Conservation (phyloP, 768 basidiomycete species). For the Mycena amicta region DNA sequence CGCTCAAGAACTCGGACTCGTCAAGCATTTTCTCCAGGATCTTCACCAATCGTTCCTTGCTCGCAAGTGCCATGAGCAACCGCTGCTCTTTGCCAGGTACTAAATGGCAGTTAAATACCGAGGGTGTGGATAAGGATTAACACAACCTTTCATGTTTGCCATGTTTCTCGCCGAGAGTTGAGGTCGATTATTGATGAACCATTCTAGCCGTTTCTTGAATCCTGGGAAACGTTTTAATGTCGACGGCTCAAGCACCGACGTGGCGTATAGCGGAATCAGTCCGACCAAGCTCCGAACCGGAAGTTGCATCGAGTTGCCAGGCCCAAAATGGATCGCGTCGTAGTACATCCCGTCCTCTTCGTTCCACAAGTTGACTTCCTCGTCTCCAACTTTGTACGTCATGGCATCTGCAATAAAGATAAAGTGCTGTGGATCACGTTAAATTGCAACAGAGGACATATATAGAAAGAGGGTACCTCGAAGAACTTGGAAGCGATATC, state of each 20-base stretch:
- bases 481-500: conserved; percentile 99
- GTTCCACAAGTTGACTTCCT: conserved; percentile 88
- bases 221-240: conserved; percentile 91
- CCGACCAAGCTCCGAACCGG: conserved; percentile 95
- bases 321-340: conserved; percentile 90
- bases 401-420: conserved; percentile 98
- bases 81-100: conserved; percentile 80
- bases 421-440: conserved; percentile 68
- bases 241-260: conserved; percentile 88
- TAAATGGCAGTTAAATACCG: conserved; percentile 16
- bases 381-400: conserved; percentile 84
- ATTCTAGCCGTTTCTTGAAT: conserved; percentile 98
- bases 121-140: not conserved
- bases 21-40: conserved; percentile 97
- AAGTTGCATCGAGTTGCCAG: conserved; percentile 82
- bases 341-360: conserved; percentile 84
- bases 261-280: conserved; percentile 96
- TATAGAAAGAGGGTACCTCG: conserved; percentile 60
- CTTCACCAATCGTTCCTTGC: conserved; percentile 84
- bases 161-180: conserved; percentile 89
- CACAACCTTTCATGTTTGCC: conserved; percentile 81
- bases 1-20: conserved; percentile 94
- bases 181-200: conserved; percentile 95
- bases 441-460: conserved; percentile 1
- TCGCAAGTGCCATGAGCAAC: conserved; percentile 84